Conservation (phyloP, 2,329 filamentous ascomycete genomes). For the Massarina eburnea region DNA sequence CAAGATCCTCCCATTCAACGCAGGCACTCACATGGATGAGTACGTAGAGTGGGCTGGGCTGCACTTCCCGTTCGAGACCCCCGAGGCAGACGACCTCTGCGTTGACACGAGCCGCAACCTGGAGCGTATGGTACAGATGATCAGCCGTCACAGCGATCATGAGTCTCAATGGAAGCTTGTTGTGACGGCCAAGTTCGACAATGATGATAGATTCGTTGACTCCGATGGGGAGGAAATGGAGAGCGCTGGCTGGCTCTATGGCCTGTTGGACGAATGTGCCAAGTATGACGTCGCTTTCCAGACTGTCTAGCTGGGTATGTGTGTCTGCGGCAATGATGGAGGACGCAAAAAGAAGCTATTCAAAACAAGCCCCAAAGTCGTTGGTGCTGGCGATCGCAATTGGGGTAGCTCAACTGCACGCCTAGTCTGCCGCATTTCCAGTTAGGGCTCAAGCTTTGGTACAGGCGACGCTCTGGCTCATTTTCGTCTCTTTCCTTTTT, state of each 20-base stretch:
- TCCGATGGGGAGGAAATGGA: background rate
- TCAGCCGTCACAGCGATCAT: conserved; percentile 1
- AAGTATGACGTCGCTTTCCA: background rate
- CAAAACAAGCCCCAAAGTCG: too few species aligned
- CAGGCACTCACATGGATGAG: background rate
- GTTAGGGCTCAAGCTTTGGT: too few species aligned
- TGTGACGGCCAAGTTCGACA: background rate
- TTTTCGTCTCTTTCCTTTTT: too few species aligned
- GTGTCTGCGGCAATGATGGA: too few species aligned
- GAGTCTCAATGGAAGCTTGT: conserved; percentile 4
- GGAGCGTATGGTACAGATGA: conserved; percentile 3
- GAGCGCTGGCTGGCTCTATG: background rate
- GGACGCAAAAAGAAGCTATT: too few species aligned
- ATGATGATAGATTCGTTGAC: background rate
- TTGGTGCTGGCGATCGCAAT: too few species aligned
- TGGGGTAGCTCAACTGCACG: too few species aligned
- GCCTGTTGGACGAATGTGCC: background rate
- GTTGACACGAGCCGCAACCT: background rate
- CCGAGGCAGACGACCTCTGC: conserved; percentile 1
- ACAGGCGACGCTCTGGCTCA: too few species aligned
- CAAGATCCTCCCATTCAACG: conserved; percentile 16
- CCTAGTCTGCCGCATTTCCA: too few species aligned
- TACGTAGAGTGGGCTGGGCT: conserved; percentile 1
- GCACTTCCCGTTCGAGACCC: background rate
- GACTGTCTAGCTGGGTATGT: too few species aligned